Base-by-base conservation (phyloP, 371 early-diverging fungal genomes). In the Mortierella sp. region DNA sequence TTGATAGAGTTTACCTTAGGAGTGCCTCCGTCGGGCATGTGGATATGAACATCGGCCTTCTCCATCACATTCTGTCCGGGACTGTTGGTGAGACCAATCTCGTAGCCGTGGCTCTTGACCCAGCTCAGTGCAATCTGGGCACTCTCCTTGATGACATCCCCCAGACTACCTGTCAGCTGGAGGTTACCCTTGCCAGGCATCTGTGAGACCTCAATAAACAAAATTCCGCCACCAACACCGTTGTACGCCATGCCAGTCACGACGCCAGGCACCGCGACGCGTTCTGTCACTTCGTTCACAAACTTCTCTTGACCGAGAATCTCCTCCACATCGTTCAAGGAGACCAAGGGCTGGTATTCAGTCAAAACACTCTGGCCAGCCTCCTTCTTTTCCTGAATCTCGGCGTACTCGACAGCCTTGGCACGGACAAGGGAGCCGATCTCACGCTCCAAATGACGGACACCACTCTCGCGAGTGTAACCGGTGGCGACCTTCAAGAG, bases 391-490 rank as follows among this genome's bases (percentile, higher is more conserved):
- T 91, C 91, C 55, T 87, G 79, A 32, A 82, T 38, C 38, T 89
- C 88, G 5, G 93, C 94, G 65, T 90, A 88, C 76, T 95, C 93
- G 11, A 96, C 95, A 21, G 96, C 96, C 77, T 96, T 81, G 29
- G 90, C 88, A 21, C 97, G 91, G 54, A 95, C 94, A 14, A 97
- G 87, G n/a, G 93, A 87, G 8, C 95, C 97, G 71, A 97, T 90
- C 63, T 93, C 90, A 41, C 97, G 91, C 74, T 97, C 96, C 14
- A 97, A 83, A 43, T 89, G 90, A 44, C 98, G 92, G 0, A 97
- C 97, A 3, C 98, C 98, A 56, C 96, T 94, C 88, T 97, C 98
- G 38, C 96, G 93, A 38, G 97, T 97, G 88, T 96, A 97, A 7
- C 92, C 91, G 10, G 91, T 93, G 4, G 94, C 93, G 11, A 97